A percentile compares a stretch with the other conserved stretches of the same genome.
Evolutionary conservation across 225 moss, liverwort and hornwort genomes (phyloP).

Genomic region (Bryoerythrophyllum caledonicum): DNA sequence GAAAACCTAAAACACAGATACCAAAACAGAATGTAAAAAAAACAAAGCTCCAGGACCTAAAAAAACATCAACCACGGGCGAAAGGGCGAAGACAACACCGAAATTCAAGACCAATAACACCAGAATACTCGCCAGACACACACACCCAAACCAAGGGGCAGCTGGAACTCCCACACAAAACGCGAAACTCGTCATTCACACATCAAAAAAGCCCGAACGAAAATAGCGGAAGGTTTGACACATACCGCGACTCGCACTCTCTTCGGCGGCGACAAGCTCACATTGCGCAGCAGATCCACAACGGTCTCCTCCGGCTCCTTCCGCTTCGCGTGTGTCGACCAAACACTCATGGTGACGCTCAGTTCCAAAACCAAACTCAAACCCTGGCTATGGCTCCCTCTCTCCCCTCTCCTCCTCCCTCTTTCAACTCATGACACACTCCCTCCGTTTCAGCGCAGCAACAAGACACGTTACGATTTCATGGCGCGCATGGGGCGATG

Average conservation of each 20-base stretch:
- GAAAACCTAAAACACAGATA: constrained; percentile 25
- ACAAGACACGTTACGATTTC: neutral
- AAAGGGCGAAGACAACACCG: constrained; percentile 8
- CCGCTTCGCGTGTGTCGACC: constrained; percentile 46
- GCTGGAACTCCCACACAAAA: neutral
- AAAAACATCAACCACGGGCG: constrained; percentile 17
- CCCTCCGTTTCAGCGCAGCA: constrained; percentile 7
- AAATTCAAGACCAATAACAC: constrained; percentile 15
- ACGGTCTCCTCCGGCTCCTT: constrained; percentile 60
- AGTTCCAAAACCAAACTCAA: neutral
- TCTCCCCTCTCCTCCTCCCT: neutral
- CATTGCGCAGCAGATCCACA: constrained; percentile 53
- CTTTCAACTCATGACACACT: neutral
- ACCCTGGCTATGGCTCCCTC: constrained; percentile 21
- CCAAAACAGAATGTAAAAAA: constrained; percentile 4
- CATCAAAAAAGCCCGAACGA: neutral
- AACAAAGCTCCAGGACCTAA: neutral
- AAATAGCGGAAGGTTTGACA: neutral
- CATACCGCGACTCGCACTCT: constrained; percentile 37
- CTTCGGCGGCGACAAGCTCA: constrained; percentile 59
- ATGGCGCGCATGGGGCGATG: neutral
- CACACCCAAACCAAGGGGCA: neutral
- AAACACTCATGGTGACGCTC: constrained; percentile 45
- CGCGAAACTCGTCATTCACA: neutral
- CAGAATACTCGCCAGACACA: constrained; percentile 20